phyloP scores from a whole-genome alignment of 225 moss, liverwort and hornwort species.

The Climacium dendroides region DNA sequence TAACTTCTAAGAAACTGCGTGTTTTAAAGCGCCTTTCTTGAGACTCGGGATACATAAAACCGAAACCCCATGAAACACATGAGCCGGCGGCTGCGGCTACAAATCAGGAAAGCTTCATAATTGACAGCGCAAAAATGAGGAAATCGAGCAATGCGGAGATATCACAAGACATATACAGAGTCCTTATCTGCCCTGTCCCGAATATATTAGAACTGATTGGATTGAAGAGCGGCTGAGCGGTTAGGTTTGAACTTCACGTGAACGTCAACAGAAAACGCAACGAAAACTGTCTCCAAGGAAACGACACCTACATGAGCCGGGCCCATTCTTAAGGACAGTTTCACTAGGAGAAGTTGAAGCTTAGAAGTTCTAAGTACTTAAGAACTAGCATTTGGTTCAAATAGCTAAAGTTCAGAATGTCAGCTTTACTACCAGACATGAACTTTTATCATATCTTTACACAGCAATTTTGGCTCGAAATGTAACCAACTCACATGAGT shows the following conservation, averaged over 20 bases:
- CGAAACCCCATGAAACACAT: background rate
- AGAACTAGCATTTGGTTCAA: background rate
- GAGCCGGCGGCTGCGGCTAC: background rate
- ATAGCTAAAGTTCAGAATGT: background rate
- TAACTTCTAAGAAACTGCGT: background rate
- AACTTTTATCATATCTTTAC: background rate
- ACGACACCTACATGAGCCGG: background rate
- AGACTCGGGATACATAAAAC: background rate
- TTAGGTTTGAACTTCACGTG: constrained; percentile 8
- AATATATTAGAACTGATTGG: background rate
- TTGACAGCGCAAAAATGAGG: background rate
- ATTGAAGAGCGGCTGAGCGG: background rate
- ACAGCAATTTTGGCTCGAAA: background rate
- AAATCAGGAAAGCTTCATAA: background rate
- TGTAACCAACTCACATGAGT: background rate
- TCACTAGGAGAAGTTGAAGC: background rate
- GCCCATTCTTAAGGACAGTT: background rate
- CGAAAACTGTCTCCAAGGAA: background rate
- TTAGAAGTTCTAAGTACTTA: no score
- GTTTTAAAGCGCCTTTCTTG: background rate
- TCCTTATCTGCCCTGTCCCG: background rate
- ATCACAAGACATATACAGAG: background rate
- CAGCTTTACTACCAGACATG: background rate
- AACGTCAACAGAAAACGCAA: no score
- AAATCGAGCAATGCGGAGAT: background rate